Evolutionary conservation across 169 alveolate species (phyloP).

Genomic region (Plasmodium coatneyi): DNA sequence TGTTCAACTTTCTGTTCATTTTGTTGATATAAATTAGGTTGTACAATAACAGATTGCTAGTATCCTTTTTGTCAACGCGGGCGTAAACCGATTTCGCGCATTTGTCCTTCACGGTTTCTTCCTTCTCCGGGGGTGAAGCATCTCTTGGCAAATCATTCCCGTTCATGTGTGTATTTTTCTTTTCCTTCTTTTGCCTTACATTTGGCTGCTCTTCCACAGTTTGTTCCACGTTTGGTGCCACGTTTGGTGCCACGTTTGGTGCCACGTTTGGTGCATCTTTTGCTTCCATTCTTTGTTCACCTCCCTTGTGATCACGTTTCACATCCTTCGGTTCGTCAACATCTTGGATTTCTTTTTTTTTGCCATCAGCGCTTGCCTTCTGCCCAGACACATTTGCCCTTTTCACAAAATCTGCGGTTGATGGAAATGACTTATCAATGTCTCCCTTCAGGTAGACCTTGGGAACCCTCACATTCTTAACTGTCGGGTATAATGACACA

Average conservation of each 20-base stretch:
- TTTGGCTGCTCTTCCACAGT: neutral
- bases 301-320: conserved; percentile 7
- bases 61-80: conserved; percentile 57
- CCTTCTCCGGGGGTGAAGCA: neutral
- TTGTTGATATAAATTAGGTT: conserved; percentile 58
- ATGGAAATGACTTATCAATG: conserved; percentile 15
- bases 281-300: neutral
- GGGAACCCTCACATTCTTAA: conserved; percentile 52
- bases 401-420: conserved; percentile 18
- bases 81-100: conserved; percentile 20
- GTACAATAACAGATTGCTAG: conserved; percentile 52
- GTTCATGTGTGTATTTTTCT: conserved; percentile 7
- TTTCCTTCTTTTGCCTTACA: conserved; percentile 17
- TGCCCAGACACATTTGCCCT: neutral
- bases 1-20: conserved; percentile 70
- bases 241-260: neutral
- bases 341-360: conserved; percentile 19
- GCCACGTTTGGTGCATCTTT: neutral
- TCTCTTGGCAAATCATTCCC: conserved; percentile 3
- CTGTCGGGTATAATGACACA: conserved; percentile 46
- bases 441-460: conserved; percentile 23
- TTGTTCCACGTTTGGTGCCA: neutral
- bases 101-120: neutral
- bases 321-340: neutral
- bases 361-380: neutral